These are phyloP conservation scores for Blattamonas nauphoetae DNA, from an alignment of 78 protist species.

Conservation along the genomic window DNA sequence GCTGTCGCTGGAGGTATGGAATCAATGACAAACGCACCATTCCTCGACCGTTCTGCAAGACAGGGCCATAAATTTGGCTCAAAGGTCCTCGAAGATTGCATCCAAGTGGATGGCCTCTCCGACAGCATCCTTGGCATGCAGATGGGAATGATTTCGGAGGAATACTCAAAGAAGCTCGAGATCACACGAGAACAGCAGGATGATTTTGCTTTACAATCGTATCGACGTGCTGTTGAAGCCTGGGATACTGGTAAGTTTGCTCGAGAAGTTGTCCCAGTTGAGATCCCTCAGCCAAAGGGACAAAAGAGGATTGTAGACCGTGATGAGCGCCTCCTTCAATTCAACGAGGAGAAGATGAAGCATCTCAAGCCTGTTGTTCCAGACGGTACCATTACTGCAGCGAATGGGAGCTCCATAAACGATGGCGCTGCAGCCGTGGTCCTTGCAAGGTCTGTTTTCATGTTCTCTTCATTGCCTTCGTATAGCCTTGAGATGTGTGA, in stretches of 20 bases:
- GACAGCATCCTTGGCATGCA: constrained; percentile 38
- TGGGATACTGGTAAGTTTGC: constrained; percentile 15
- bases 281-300: not conserved
- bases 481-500: not conserved
- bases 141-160: constrained; percentile 76
- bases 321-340: constrained; percentile 1
- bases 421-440: constrained; percentile 88
- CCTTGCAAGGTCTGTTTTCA: constrained; percentile 4
- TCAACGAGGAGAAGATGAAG: constrained; percentile 15
- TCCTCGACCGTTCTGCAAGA: not conserved
- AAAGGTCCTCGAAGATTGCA: not conserved
- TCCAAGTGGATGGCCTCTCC: constrained; percentile 62
- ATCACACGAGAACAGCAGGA: constrained; percentile 81
- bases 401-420: constrained; percentile 71
- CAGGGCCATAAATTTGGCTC: constrained; percentile 22
- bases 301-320: not conserved
- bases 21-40: constrained; percentile 79
- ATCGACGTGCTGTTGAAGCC: constrained; percentile 51
- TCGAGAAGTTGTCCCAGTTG: constrained; percentile 41
- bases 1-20: constrained; percentile 93
- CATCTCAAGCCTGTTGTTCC: constrained; percentile 19
- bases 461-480: constrained; percentile 11
- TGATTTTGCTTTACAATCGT: constrained; percentile 64
- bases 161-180: constrained; percentile 46
- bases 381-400: constrained; percentile 82